Evolutionary conservation across 306 rosid genomes (phyloP), one percentile per base, ranked within the genome.

Genomic region (Lupinus albus): DNA sequence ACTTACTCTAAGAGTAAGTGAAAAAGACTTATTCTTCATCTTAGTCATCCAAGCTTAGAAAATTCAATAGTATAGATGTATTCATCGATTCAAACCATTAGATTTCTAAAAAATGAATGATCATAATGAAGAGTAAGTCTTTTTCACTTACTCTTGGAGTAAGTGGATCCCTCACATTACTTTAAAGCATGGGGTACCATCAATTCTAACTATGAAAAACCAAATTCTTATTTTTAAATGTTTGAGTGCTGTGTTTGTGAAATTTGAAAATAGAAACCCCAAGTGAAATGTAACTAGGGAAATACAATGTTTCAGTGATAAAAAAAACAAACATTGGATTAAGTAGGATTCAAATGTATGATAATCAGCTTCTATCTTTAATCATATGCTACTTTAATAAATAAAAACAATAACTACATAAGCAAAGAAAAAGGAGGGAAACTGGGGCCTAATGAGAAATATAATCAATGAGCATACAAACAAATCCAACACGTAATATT

Each of bases 171-270:
- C n/a, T n/a, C n/a, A 9, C 12, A 38, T 38, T 38, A 38, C 9
- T 38, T 10, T 38, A 38, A 38, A 46, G 45, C 44, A 46, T 74
- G 17, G 52, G 70, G 65, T 63, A 47, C 72, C 55, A 69, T 68
- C 64, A 32, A 14, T 36, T 46, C 50, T 56, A 15, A 30, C 56
- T 11, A 51, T 2, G 1, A 17, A 70, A 57, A 56, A 57, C 14
- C 57, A 77, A 71, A 57, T 44, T 61, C 59, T 57, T 64, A 2
- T 71, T 71, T 56, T 69, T 32, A 8, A 25, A 46, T 39, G 15
- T 49, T 44, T 21, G 12, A 25, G 14, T 70, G 7, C 45, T 38
- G 8, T 1, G 12, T 41, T 41, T 45, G 35, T 49, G 60, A 35
- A 65, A 47, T 20, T 3, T 5, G 7, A 36, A 12, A 33, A 49